Base-by-base conservation (phyloP, 208 protist species). In the Wallacemonas sp. region DNA sequence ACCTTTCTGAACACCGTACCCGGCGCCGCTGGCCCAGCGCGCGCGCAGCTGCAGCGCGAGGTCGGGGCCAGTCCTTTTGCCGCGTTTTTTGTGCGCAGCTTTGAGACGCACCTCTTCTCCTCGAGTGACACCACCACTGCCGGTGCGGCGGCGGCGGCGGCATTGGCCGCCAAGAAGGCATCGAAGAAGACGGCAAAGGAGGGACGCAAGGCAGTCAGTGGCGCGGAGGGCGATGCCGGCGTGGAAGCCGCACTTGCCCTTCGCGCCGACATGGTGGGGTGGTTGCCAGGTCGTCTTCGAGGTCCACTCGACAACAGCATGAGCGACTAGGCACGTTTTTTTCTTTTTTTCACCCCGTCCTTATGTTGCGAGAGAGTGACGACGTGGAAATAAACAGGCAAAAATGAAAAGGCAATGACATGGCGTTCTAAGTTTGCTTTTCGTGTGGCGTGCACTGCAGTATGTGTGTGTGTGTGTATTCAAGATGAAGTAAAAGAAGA, bases 31-130 rank as follows among this genome's bases (percentile, higher is more conserved):
- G 20, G n/a, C 1, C 2, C 16, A 33, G 8, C 29, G 5, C 46
- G 28, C 29, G 61, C 52, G 16, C 7, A 25, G n/a, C 3, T n/a
- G 1, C 57, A 49, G 20, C 32, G 48, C 33, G 61, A 38, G n/a
- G 0, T 38, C 38, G n/a, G 26, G 7, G 57, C 57, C 14, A 64
- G 57, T 59, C 36, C 33, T 5, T 68, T 45, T 18, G 45, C 42
- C 2, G 10, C 18, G 7, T 44, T 59, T 48, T 54, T 54, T 29
- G 8, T 59, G 18, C 63, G 23, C 3, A 16, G 22, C 29, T 54
- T 42, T 32, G 12, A 55, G 18, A 11, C 61, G 5, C 41, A 28
- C 3, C 38, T 49, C 14, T 59, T 22, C 49, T 14, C 33, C 14
- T 42, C 59, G 25, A 16, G 14, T 36, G 14, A 4, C 14, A 22